Base-by-base conservation (phyloP, 495 filamentous ascomycete genomes). In the Bacidia gigantensis region DNA sequence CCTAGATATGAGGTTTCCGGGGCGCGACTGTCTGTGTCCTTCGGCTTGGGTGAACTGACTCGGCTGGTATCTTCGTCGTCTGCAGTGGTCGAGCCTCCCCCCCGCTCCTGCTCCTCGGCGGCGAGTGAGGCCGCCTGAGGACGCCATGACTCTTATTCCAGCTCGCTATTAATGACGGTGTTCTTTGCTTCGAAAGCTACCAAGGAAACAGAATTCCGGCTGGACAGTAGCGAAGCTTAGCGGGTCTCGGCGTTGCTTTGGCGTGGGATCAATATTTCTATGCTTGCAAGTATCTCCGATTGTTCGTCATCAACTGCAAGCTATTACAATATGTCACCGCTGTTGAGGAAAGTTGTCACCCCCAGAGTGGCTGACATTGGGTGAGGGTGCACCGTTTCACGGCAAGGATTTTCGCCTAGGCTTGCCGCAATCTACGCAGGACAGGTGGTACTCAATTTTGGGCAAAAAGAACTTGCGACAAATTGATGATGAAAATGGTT, bases 1-100 rank as follows among this genome's bases (percentile, higher is more conserved):
- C 75, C 87, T 65, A 89, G 87, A 73, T 93, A 97, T 46, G 84
- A 87, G 20, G 89, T 94, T 67, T 95, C 92, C 61, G 88, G 84
- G 24, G 72, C 73, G 61, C 77, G 72, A 57, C 71, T 72, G 62
- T 88, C 84, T 64, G 77, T 72, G 50, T 74, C 71, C 61, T 75
- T 79, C 40, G 80, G 77, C 32, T 75, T 71, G 38, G 84, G 84
- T 9, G 84, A 87, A 57, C 76, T 76, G 52, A 85, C 81, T 55
- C 84, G 76, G 67, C 79, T 82, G 40, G 65, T 58, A 22, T 71
- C 69, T 53, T 79, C 77, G 58, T 82, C 75, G 54, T 80, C 76
- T 50, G 75, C 77, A 11, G 67, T 70, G 60, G 62, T 65, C 10
- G 54, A 59, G 53, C 69, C 71, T 59, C 69, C 73, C 56, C 69